A percentile compares a stretch with the other conserved stretches of the same genome.
phyloP scores from a whole-genome alignment of 2,329 filamentous ascomycete species.

The Rhytidhysteron rufulum region DNA sequence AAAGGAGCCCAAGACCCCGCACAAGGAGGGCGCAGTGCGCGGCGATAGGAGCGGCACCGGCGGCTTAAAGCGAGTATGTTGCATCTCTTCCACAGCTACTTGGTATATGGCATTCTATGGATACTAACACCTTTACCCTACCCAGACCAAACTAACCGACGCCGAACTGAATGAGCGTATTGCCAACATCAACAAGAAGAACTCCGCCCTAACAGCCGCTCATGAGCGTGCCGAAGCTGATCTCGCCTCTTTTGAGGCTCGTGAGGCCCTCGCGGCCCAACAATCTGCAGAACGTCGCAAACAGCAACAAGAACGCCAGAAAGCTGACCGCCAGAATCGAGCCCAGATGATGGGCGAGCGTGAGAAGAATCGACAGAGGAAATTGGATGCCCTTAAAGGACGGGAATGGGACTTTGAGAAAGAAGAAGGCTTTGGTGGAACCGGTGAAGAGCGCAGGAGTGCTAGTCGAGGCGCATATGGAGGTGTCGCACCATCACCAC shows the following conservation, averaged over 20 bases:
- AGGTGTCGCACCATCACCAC: slow-evolving; percentile 36
- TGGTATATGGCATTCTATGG: not conserved
- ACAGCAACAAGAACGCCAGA: slow-evolving; percentile 28
- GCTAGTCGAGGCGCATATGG: slow-evolving; percentile 51
- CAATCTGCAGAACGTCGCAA: slow-evolving; percentile 43
- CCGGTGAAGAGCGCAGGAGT: slow-evolving; percentile 38
- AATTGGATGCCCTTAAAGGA: slow-evolving; percentile 55
- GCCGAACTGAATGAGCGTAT: slow-evolving; percentile 60
- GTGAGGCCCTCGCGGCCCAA: slow-evolving; percentile 57
- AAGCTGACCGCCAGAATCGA: slow-evolving; percentile 49
- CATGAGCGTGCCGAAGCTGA: slow-evolving; percentile 67
- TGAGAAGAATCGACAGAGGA: slow-evolving; percentile 57
- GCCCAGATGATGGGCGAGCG: slow-evolving; percentile 60
- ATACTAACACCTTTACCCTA: slow-evolving; percentile 8
- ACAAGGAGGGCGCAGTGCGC: slow-evolving; percentile 41
- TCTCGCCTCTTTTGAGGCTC: slow-evolving; percentile 58
- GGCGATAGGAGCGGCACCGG: slow-evolving; percentile 54
- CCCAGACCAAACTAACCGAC: slow-evolving; percentile 60
- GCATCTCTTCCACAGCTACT: too few relatives aligned
- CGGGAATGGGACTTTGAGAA: slow-evolving; percentile 63
- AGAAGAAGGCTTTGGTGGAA: slow-evolving; percentile 51
- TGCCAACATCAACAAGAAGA: slow-evolving; percentile 58
- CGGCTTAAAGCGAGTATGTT: slow-evolving; percentile 44
- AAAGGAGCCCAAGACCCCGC: slow-evolving; percentile 7
- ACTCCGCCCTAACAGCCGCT: slow-evolving; percentile 55